phyloP scores from a whole-genome alignment of 75 land plant species.

The Sequoia sempervirens region DNA sequence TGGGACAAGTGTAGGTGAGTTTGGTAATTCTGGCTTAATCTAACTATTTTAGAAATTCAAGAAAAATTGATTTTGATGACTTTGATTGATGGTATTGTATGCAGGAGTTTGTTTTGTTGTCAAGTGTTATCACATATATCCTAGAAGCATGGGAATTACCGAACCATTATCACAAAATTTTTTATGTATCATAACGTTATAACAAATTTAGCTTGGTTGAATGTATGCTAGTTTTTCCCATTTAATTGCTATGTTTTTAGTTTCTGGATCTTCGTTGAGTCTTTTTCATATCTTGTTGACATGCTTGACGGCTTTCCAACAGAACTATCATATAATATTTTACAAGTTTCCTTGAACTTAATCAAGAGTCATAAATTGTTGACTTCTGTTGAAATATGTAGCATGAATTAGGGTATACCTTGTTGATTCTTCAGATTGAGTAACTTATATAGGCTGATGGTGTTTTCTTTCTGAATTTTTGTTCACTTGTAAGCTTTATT shows the following conservation, averaged over 20 bases:
- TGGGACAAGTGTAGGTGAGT: not conserved
- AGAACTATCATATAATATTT: not conserved
- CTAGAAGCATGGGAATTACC: not conserved
- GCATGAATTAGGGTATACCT: not conserved
- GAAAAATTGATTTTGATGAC: not conserved
- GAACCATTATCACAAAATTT: not conserved
- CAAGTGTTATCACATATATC: not conserved
- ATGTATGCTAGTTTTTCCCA: not conserved
- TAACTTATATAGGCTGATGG: not conserved
- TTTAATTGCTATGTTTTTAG: not conserved
- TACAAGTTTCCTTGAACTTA: not conserved
- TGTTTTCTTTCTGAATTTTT: not conserved
- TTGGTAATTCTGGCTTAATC: not conserved
- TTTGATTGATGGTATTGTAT: not conserved
- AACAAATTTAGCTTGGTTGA: not conserved
- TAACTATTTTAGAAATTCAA: not conserved
- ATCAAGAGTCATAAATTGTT: not conserved
- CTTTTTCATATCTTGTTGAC: not conserved
- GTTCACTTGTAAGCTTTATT: not conserved
- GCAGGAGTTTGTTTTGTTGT: not conserved
- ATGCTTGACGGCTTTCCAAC: not conserved
- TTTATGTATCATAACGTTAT: not conserved
- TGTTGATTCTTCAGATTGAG: not conserved
- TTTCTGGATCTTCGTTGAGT: not conserved
- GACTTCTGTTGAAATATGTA: not conserved